Evolutionary conservation across 2,329 filamentous ascomycete genomes (phyloP).

Genomic region (Fusarium keratoplasticum): DNA sequence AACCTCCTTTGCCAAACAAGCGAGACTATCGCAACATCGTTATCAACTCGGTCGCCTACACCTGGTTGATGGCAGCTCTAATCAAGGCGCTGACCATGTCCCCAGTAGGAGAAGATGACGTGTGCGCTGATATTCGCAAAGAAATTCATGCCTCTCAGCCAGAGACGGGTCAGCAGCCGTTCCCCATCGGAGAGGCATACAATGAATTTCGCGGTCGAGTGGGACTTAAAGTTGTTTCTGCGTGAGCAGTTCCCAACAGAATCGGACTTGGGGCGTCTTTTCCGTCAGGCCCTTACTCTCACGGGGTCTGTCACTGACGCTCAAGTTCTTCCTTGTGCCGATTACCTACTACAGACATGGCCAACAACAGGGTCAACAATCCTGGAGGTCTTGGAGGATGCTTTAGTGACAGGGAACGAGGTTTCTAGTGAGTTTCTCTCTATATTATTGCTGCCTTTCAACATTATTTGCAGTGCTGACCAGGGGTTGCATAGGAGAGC

Average conservation of each 20-base stretch:
- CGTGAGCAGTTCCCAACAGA: neutral
- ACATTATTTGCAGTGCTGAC: neutral
- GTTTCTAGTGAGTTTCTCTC: neutral
- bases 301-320: neutral
- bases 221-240: neutral
- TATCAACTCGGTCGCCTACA: too few relatives aligned
- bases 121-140: too few relatives aligned
- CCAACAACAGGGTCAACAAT: neutral
- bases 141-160: too few relatives aligned
- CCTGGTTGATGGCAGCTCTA: too few relatives aligned
- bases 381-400: accelerated
- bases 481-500: neutral
- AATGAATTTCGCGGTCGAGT: neutral
- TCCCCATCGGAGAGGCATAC: neutral
- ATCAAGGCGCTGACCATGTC: too few relatives aligned
- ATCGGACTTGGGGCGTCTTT: neutral
- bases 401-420: accelerated
- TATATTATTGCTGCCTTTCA: neutral
- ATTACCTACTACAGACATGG: neutral
- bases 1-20: too few relatives aligned
- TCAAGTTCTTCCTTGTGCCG: neutral
- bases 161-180: neutral
- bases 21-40: too few relatives aligned
- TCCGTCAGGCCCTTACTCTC: neutral
- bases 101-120: too few relatives aligned